Conservation (phyloP, 345 rosid genomes). For the Cardamine occulta region DNA sequence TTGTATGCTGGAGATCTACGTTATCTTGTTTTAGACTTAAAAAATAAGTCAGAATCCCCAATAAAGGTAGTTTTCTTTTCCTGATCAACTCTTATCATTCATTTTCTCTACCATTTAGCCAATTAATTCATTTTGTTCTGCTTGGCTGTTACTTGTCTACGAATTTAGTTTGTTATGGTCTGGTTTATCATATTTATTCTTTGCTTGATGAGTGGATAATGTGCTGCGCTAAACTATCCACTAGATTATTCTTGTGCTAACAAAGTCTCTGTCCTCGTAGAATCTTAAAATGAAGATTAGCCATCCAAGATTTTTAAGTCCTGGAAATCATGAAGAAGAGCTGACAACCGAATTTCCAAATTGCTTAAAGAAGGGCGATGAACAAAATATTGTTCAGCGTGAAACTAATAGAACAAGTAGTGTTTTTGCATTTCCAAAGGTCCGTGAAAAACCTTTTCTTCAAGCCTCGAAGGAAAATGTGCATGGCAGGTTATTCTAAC, state of each 20-base stretch:
- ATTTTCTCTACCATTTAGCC: conserved; percentile 11
- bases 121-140: neutral
- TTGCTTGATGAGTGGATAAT: conserved; percentile 27
- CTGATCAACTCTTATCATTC: conserved; percentile 25
- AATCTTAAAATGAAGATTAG: conserved; percentile 93
- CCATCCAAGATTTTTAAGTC: conserved; percentile 71
- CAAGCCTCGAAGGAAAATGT: conserved; percentile 25
- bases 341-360: conserved; percentile 60
- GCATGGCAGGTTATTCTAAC: conserved; percentile 27
- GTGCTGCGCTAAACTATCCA: conserved; percentile 23
- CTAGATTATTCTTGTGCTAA: conserved; percentile 34
- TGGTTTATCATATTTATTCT: conserved; percentile 16
- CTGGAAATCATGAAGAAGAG: conserved; percentile 58
- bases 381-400: conserved; percentile 42
- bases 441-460: conserved; percentile 44
- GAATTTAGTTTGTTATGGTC: conserved; percentile 18
- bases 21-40: conserved; percentile 74
- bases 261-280: conserved; percentile 48
- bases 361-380: conserved; percentile 65
- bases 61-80: conserved; percentile 64
- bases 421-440: conserved; percentile 84
- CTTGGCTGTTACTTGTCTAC: conserved; percentile 27
- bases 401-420: conserved; percentile 46
- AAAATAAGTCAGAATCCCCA: conserved; percentile 66
- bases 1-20: conserved; percentile 77